Base-by-base conservation (phyloP, 1,284 basidiomycete genomes). In the Nidula niveotomentosa region DNA sequence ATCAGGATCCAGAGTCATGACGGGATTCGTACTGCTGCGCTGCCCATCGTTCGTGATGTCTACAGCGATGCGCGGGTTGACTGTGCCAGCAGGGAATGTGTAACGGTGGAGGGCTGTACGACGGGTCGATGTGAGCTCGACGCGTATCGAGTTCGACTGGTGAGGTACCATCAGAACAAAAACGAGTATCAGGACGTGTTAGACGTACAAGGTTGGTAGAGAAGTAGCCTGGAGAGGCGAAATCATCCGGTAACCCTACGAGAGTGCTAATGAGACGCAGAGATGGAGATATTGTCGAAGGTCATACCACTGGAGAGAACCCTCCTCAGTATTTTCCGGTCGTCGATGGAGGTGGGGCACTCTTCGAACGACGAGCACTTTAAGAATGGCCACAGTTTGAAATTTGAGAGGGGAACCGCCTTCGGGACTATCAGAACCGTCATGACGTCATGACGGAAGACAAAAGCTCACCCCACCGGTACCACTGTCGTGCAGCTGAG, bases 181-280 rank as follows among this genome's bases (percentile, higher is more conserved):
- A 17, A 1, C 3, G 17, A 39, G 18, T 30, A 49, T 17, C 47
- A 46, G 8, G 6, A 18, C 45, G 7, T 30, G n/a, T 4, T 17
- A 35, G 35, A n/a, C 23, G 46, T 60, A 81, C 81, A 36, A 85
- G 69, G 60, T 84, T 85, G 0, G 80, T 78, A 0, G 83, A 74
- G 63, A 86, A 86, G 64, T 85, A 86, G 46, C 85, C 85, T 0
- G 84, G 85, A 10, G 80, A 79, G 6, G 83, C 83, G 50, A 72
- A 75, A 58, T 85, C 84, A 57, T 85, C 84, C 1, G 83, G 78
- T 37, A 72, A 70, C n/a, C 81, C 83, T 84, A 36, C 6, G 12
- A 8, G 15, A 18, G 47, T 15, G 8, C 46, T 35, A 13, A 44
- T 30, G 43, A 35, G 17, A 23, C 41, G 13, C 5, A 49, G 8